These are phyloP conservation scores for Cyclotella cryptica DNA, from an alignment of 108 stramenopile species.

Conservation along the genomic window DNA sequence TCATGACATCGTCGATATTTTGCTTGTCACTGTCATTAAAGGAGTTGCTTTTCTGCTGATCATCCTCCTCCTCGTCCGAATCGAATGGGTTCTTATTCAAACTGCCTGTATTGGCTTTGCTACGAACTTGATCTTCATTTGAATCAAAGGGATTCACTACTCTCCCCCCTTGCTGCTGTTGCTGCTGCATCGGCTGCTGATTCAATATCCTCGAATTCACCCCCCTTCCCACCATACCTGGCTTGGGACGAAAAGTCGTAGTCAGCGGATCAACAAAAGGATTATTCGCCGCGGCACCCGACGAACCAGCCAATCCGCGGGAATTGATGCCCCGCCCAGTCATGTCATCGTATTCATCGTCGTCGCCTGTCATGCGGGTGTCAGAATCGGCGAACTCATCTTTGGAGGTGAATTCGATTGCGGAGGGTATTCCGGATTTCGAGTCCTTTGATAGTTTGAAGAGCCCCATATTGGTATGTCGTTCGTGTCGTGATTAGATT, in stretches of 20 bases:
- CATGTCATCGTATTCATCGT: slow-evolving; percentile 6
- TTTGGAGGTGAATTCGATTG: slow-evolving; percentile 26
- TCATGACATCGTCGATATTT: slow-evolving; percentile 1
- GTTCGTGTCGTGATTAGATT: too few relatives aligned
- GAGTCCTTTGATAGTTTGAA: slow-evolving; percentile 14
- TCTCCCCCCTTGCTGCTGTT: not conserved
- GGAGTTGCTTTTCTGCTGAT: not conserved
- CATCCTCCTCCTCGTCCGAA: not conserved
- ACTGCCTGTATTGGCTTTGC: not conserved
- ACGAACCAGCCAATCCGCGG: not conserved
- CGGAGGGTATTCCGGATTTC: slow-evolving; percentile 10
- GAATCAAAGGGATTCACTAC: slow-evolving; percentile 7
- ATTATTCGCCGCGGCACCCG: not conserved
- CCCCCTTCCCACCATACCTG: slow-evolving; percentile 8
- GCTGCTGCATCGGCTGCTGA: not conserved
- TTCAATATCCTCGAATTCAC: not conserved
- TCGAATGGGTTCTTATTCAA: not conserved
- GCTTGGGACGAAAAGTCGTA: not conserved
- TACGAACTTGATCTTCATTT: not conserved
- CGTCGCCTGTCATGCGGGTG: slow-evolving; percentile 6
- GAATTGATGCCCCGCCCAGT: slow-evolving; percentile 13
- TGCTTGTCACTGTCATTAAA: not conserved
- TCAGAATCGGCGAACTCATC: slow-evolving; percentile 2
- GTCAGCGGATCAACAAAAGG: not conserved
- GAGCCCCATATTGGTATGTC: not conserved